phyloP scores from a whole-genome alignment of 805 yeast species.

The Saccharomycopsis schoenii region DNA sequence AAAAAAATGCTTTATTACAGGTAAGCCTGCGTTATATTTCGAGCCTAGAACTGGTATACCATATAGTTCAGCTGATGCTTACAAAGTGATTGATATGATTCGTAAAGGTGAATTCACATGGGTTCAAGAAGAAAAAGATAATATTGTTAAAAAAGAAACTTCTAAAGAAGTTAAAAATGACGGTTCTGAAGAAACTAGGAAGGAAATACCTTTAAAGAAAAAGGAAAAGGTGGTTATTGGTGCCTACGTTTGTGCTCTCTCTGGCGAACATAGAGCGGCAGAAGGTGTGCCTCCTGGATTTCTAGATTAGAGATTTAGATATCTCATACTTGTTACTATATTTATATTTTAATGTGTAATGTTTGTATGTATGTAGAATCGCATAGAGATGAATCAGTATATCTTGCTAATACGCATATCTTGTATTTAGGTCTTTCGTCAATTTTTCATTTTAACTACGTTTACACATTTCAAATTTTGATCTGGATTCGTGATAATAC shows the following conservation, averaged over 20 bases:
- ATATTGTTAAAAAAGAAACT: background rate
- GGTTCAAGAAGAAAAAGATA: slow-evolving; percentile 23
- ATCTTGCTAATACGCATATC: too few relatives aligned
- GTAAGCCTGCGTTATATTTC: slow-evolving; percentile 68
- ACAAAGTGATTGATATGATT: slow-evolving; percentile 45
- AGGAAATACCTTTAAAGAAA: slow-evolving; percentile 38
- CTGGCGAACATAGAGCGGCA: slow-evolving; percentile 44
- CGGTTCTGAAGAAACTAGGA: slow-evolving; percentile 39
- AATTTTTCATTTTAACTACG: too few relatives aligned
- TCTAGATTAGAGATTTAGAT: slow-evolving; percentile 19
- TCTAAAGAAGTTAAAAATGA: slow-evolving; percentile 43
- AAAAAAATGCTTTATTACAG: slow-evolving; percentile 64
- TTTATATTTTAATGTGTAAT: too few relatives aligned
- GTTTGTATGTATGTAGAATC: too few relatives aligned
- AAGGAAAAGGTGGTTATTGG: slow-evolving; percentile 37
- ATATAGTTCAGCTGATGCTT: slow-evolving; percentile 76
- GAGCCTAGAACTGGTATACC: slow-evolving; percentile 88
- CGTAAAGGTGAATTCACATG: slow-evolving; percentile 42
- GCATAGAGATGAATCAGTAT: too few relatives aligned
- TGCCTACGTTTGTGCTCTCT: slow-evolving; percentile 32
- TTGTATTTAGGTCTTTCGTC: too few relatives aligned
- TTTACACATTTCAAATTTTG: too few relatives aligned
- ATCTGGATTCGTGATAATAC: too few relatives aligned
- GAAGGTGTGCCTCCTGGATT: slow-evolving; percentile 86
- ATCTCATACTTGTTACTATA: too few relatives aligned